Evolutionary conservation across 257 asterid species (phyloP), one percentile per base, ranked within the genome.

Genomic region (Solanum bulbocastanum): DNA sequence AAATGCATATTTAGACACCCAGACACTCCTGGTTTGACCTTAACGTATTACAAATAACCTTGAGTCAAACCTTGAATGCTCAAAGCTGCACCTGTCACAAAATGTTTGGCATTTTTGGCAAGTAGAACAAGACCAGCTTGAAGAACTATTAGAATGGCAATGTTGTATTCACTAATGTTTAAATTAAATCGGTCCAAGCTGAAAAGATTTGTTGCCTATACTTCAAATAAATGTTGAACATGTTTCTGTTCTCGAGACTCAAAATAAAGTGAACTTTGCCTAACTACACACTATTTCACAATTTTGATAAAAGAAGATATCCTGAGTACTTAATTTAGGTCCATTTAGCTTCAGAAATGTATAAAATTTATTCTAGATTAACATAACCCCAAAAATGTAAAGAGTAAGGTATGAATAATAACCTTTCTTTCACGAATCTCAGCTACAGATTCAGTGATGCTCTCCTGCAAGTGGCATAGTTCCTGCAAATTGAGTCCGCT

Each of bases 371-470:
- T n/a, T n/a, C 36, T 40, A n/a, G 60, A 76, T 25, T 13, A 78
- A n/a, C 65, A 56, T 16, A 16, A 32, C 42, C n/a, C 78, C n/a
- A 52, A 32, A 10, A 44, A 9, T 18, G 68, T 27, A 33, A 65
- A 62, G 39, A 23, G 14, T 40, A 65, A 66, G 30, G 83, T 22
- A 3, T 1, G 18, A 58, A 25, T 4, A 8, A 3, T 1, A 46
- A 91, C 92, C 92, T 91, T 91, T 84, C 91, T 46, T 33, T 82
- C 90, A 10, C 93, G 91, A 42, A 91, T 87, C n/a, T 75, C 87
- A 46, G 87, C 36, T 23, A 91, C 75, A 79, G 93, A 84, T 27
- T 69, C 81, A 8, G 49, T 4, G 86, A 91, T 89, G 86, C 56
- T 89, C 62, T 86, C 89, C 73, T 89, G 91, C 33, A 90, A 83